A percentile compares a stretch with the other conserved stretches of the same genome.
phyloP scores from a whole-genome alignment of 2,329 filamentous ascomycete genomes.

The Lachnellula cervina region DNA sequence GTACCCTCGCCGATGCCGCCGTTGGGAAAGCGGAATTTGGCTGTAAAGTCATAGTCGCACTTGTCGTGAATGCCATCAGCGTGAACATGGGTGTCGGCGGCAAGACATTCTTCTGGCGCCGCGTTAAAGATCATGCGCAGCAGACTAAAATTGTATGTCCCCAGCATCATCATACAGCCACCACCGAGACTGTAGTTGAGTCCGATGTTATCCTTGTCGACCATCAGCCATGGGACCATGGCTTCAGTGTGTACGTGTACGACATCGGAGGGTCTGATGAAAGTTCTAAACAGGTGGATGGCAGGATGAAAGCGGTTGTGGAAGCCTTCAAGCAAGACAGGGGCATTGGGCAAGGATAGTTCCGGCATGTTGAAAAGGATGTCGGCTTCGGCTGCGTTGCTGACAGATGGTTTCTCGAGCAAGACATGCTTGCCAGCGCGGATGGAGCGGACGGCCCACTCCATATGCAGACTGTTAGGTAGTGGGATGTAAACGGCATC shows the following conservation, averaged over 20 bases:
- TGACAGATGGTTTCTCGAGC: conserved; percentile 51
- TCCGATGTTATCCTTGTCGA: conserved; percentile 35
- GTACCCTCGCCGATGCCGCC: conserved; percentile 32
- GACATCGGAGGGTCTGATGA: conserved; percentile 36
- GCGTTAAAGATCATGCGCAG: conserved; percentile 35
- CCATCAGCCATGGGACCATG: conserved; percentile 31
- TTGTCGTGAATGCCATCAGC: conserved; percentile 20
- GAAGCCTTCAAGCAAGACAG: conserved; percentile 47
- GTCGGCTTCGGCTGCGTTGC: conserved; percentile 41
- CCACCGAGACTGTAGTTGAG: conserved; percentile 37
- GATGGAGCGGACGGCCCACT: conserved; percentile 47
- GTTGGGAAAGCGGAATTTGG: conserved; percentile 36
- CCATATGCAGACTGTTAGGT: conserved; percentile 37
- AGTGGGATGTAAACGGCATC: conserved; percentile 49
- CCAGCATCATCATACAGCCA: conserved; percentile 30
- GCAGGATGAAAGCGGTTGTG: conserved; percentile 47
- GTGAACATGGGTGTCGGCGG: conserved; percentile 3
- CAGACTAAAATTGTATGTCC: conserved; percentile 36
- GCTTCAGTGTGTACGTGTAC: conserved; percentile 31
- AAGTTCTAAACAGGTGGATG: conserved; percentile 37
- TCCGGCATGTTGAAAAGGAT: conserved; percentile 39
- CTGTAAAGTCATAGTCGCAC: conserved; percentile 31
- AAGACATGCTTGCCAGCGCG: conserved; percentile 52
- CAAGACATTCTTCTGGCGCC: conserved; percentile 34
- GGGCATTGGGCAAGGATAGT: conserved; percentile 31